phyloP scores from a whole-genome alignment of 2,329 filamentous ascomycete species.

The Calonectria pseudoturangicola region DNA sequence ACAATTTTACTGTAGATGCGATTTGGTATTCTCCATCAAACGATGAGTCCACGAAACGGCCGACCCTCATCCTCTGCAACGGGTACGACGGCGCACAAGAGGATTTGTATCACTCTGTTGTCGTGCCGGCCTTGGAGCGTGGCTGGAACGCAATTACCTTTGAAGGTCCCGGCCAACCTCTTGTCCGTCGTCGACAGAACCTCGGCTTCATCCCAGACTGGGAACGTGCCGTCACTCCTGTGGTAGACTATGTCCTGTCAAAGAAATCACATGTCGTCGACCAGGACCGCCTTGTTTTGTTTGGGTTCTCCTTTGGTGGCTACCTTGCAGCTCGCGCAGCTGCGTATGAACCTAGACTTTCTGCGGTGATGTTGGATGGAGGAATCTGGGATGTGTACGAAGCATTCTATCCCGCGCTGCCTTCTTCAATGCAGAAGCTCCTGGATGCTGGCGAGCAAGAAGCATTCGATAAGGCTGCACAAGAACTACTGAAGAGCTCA shows the following conservation, averaged over 20 bases:
- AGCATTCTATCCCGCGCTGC: conserved; percentile 59
- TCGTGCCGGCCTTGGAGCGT: conserved; percentile 59
- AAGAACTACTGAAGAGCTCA: not conserved
- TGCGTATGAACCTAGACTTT: conserved; percentile 65
- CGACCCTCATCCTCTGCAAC: conserved; percentile 64
- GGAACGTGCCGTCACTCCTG: conserved; percentile 63
- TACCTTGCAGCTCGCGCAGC: conserved; percentile 63
- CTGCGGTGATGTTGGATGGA: conserved; percentile 61
- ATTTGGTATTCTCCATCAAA: conserved; percentile 58
- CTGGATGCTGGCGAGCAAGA: conserved; percentile 34
- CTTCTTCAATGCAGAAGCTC: conserved; percentile 35
- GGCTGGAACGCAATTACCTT: conserved; percentile 67
- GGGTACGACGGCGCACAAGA: conserved; percentile 67
- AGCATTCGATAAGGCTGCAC: conserved; percentile 25
- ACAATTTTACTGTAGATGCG: conserved; percentile 59
- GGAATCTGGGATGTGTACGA: conserved; percentile 58
- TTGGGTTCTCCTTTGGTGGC: conserved; percentile 65
- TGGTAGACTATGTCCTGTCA: conserved; percentile 61
- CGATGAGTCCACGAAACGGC: conserved; percentile 49
- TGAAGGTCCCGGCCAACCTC: conserved; percentile 67
- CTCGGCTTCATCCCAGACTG: conserved; percentile 67
- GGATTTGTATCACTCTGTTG: conserved; percentile 63
- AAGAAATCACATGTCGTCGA: conserved; percentile 56
- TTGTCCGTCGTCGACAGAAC: conserved; percentile 62
- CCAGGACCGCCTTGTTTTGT: conserved; percentile 57